Evolutionary conservation across 495 filamentous ascomycete genomes (phyloP), one percentile per base, ranked within the genome.

Genomic region (Podospora bellae-mahoneyi): DNA sequence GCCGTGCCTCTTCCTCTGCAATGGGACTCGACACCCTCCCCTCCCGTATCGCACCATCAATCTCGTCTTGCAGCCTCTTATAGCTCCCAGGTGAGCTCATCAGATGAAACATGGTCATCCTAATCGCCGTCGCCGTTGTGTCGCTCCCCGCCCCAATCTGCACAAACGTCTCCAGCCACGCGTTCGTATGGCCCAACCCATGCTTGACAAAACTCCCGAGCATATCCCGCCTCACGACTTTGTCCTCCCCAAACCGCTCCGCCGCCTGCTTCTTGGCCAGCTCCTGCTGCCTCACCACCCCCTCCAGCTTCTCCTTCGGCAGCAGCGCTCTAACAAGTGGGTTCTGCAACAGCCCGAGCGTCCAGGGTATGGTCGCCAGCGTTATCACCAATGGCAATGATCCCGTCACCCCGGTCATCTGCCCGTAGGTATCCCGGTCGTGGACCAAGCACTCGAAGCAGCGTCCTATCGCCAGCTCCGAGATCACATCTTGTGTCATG

Each of bases 61-160:
- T 85, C 71, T 91, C 89, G 9, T 71, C 72, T 77, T 87, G 83
- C 66, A 91, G 78, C 61, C 78, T 82, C 13, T 78, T 73, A 69
- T 87, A 89, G 1, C 81, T 78, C 0, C 64, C 61, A 1, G 78
- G 75, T 48, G 81, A 76, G 19, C 75, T 75, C n/a, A 89, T 72
- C 34, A 90, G 73, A 65, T 85, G 83, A 55, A 81, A 74, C 65
- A 90, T 76, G 48, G 86, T 78, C 5, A 79, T 81, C 61, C 83
- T 81, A 68, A 90, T 83, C 7, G 84, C 81, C 9, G 86, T 87
- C 1, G 86, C 84, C 0, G 87, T 89, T 5, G 89, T 90, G 68
- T 91, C 89, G 0, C 87, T 84, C 5, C 87, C 88, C 0, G 89
- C 89, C 2, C 87, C 75, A 32, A 80, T 80, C 74, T 82, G 79